These are phyloP conservation scores for Erythrobasidium yunnanense DNA, from an alignment of 768 basidiomycete genomes.

Conservation along the genomic window DNA sequence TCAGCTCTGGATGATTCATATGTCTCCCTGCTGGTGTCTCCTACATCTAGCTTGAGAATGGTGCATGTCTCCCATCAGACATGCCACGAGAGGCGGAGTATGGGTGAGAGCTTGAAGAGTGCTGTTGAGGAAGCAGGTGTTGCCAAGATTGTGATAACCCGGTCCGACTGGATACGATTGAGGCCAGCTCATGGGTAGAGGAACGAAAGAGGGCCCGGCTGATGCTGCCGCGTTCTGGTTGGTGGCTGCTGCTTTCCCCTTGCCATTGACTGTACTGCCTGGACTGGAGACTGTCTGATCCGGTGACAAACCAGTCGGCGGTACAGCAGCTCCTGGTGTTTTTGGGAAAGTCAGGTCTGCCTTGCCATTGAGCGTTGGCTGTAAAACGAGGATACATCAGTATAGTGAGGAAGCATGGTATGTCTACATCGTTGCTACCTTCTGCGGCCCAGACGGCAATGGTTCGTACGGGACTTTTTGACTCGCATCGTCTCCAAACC, in stretches of 20 bases:
- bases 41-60: conserved; percentile 17
- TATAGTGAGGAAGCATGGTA: not conserved
- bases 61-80: conserved; percentile 10
- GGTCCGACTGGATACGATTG: conserved; percentile 20
- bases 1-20: not conserved
- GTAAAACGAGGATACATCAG: no score
- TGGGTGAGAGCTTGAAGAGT: conserved; percentile 85
- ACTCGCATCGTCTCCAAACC: not conserved
- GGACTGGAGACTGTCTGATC: no score
- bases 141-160: conserved; percentile 36
- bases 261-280: no score
- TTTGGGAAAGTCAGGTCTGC: no score
- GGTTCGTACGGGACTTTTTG: conserved; percentile 33
- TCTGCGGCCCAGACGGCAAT: conserved; percentile 11
- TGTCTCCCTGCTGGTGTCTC: not conserved
- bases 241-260: not conserved
- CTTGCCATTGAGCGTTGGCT: no score
- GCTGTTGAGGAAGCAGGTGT: conserved; percentile 70
- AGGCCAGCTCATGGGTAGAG: conserved; percentile 29
- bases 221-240: not conserved
- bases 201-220: conserved; percentile 10
- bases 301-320: no score
- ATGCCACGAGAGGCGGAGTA: conserved; percentile 69
- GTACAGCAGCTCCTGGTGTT: no score
- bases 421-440: not conserved